A percentile compares a stretch with the other conserved stretches of the same genome.
These are phyloP conservation scores for Cryptosporidium xiaoi DNA, from an alignment of 169 alveolate genomes.

Conservation along the genomic window DNA sequence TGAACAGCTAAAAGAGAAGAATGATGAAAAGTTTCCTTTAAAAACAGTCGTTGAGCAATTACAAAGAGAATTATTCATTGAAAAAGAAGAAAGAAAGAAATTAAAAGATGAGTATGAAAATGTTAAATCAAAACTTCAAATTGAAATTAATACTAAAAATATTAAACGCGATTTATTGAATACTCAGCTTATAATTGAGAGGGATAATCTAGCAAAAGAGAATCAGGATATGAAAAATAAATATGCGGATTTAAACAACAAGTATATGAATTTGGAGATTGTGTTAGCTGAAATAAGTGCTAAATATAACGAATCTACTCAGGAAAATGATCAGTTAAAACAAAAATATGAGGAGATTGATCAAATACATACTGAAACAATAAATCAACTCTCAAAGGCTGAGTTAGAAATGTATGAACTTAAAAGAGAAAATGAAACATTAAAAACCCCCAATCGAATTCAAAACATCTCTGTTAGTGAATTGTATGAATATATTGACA, in stretches of 20 bases:
- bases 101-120: slow-evolving; percentile 44
- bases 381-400: slow-evolving; percentile 52
- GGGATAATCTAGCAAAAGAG: slow-evolving; percentile 37
- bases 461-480: slow-evolving; percentile 27
- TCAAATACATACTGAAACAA: slow-evolving; percentile 55
- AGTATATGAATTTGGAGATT: slow-evolving; percentile 22
- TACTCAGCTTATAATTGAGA: slow-evolving; percentile 35
- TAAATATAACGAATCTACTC: slow-evolving; percentile 17
- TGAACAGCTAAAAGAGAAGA: slow-evolving; percentile 42
- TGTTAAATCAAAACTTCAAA: slow-evolving; percentile 37
- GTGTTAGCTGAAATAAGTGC: slow-evolving; percentile 33
- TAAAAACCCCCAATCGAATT: neutral
- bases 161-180: slow-evolving; percentile 44
- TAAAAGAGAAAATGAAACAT: slow-evolving; percentile 31
- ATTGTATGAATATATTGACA: slow-evolving; percentile 45
- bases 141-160: slow-evolving; percentile 37
- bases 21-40: slow-evolving; percentile 59
- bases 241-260: slow-evolving; percentile 23
- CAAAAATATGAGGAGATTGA: slow-evolving; percentile 35
- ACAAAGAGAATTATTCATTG: slow-evolving; percentile 56
- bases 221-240: slow-evolving; percentile 2
- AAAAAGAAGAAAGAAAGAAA: slow-evolving; percentile 49
- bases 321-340: slow-evolving; percentile 32
- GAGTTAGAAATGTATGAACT: slow-evolving; percentile 65
- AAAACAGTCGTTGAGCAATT: slow-evolving; percentile 53